phyloP scores from a whole-genome alignment of 31 red algal genomes.

The Asparagopsis taxiformis region DNA sequence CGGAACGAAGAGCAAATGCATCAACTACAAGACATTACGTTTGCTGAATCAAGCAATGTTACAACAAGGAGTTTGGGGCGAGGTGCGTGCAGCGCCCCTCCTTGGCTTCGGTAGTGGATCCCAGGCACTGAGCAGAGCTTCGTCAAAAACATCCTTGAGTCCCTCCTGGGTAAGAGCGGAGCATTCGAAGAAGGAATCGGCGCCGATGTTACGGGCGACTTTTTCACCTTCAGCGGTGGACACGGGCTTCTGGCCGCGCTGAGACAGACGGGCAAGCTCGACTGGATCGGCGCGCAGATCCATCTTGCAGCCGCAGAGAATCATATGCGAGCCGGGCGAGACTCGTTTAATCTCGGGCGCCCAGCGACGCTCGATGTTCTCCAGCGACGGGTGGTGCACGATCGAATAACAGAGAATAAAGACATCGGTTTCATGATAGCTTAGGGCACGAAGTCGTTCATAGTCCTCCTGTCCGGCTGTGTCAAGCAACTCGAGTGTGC shows the following conservation, averaged over 20 bases:
- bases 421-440: constrained; percentile 88
- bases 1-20: too few species aligned
- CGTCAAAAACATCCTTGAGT: too few species aligned
- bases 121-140: too few species aligned
- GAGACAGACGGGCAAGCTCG: constrained; percentile 74
- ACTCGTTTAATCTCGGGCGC: constrained; percentile 86
- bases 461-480: constrained; percentile 99
- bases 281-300: constrained; percentile 88
- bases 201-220: constrained; percentile 75
- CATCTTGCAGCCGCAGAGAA: constrained; percentile 95
- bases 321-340: constrained; percentile 76
- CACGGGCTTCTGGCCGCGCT: constrained; percentile 74
- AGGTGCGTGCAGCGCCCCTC: too few species aligned
- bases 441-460: constrained; percentile 86
- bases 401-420: constrained; percentile 96
- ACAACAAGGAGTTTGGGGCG: too few species aligned
- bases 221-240: constrained; percentile 73
- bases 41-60: too few species aligned
- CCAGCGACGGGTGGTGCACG: constrained; percentile 81
- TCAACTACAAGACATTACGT: too few species aligned
- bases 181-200: constrained; percentile 89
- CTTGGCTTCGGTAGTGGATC: constrained; percentile 79
- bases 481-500: constrained; percentile 88
- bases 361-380: constrained; percentile 94
- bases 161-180: constrained; percentile 93